These are phyloP conservation scores for Bimuria novae-zelandiae DNA, from an alignment of 2,329 filamentous ascomycete genomes.

Conservation along the genomic window DNA sequence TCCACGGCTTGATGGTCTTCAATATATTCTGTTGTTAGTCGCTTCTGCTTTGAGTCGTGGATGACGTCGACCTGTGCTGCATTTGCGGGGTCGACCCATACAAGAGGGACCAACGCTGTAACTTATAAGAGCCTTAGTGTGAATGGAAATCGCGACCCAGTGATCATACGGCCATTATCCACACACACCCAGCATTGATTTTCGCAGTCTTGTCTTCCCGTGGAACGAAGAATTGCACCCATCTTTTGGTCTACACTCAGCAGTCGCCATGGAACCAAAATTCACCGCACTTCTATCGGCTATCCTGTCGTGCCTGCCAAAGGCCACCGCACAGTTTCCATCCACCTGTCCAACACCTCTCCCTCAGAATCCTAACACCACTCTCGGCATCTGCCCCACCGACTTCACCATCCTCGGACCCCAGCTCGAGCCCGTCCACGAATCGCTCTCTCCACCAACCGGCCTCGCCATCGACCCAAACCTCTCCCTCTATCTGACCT, in stretches of 20 bases:
- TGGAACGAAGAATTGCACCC: background rate
- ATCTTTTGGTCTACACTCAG: no score
- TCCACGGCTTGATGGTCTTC: background rate
- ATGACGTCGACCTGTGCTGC: constrained; percentile 1
- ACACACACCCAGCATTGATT: no score
- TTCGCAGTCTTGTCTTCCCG: background rate
- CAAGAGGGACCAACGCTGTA: background rate
- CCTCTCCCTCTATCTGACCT: constrained; percentile 49
- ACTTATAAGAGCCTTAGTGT: constrained; percentile 1
- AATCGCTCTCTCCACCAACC: constrained; percentile 44
- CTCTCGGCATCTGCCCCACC: constrained; percentile 27
- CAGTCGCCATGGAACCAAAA: no score
- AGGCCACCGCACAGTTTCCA: background rate
- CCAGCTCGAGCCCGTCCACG: constrained; percentile 44
- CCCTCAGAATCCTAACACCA: constrained; percentile 3
- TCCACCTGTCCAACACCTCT: background rate
- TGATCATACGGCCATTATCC: no score
- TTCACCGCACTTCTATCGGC: background rate
- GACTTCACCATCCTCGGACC: constrained; percentile 47
- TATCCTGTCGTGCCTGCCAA: background rate
- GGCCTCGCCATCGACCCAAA: constrained; percentile 47
- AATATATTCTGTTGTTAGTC: background rate
- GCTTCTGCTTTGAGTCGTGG: background rate
- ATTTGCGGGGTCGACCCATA: constrained; percentile 1
- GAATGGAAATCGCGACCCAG: background rate